Evolutionary conservation across 768 basidiomycete species (phyloP), one percentile per base, ranked within the genome.

Genomic region (Glaciozyma martinii): DNA sequence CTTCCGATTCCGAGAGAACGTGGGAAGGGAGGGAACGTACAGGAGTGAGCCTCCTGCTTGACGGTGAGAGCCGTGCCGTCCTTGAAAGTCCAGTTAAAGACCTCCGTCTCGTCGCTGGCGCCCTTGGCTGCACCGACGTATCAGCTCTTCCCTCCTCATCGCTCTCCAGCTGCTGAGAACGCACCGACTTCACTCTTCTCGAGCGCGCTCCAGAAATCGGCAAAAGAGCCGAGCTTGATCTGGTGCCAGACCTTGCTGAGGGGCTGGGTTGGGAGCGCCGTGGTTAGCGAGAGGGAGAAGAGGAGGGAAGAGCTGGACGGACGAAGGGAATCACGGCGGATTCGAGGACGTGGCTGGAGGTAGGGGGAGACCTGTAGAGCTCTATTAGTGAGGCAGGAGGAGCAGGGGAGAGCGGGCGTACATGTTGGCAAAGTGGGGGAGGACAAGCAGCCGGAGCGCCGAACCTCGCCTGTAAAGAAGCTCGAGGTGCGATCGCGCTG

Each of bases 1-100:
- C 16, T n/a, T 27, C 5, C 10, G 19, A 27, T n/a, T 6, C 23
- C 2, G 18, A 29, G 32, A 61, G 33, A 15, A 37, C 23, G 30
- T 16, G 58, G 16, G 7, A 30, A 9, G 56, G 44, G 61, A 33
- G 15, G 19, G 19, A 9, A 54, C 47, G 7, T 7, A 40, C 42
- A 58, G 2, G 66, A 66, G 71, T 73, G 71, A 62, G 73, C 75
- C 63, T 76, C 75, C 65, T 72, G 71, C 74, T 75, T 76, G 72
- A 75, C 58, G 23, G 67, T 65, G 49, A 74, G 66, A 30, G 52
- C 59, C 23, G 62, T 32, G 52, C 69, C 57, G 30, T 67, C 72
- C 62, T 71, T 71, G 71, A 72, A 74, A 25, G 58, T 67, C 66
- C 68, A 72, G 42, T 55, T 32, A 68, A 56, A 67, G 49, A 72